Conservation (phyloP, 805 yeast species). For the Sugiyamaella chiloensis region DNA sequence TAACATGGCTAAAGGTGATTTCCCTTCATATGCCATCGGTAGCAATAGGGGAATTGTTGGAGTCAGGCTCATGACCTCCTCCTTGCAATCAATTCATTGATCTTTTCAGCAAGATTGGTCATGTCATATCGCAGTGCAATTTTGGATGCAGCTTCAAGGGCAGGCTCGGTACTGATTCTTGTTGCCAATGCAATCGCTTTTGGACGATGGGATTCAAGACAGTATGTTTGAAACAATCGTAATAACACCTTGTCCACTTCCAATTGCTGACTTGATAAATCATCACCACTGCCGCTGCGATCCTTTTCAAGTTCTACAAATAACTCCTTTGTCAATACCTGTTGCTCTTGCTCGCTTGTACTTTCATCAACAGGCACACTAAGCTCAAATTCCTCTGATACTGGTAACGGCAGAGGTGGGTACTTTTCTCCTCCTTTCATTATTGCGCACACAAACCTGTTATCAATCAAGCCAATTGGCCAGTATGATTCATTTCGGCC, state of each 20-base stretch:
- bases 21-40: too few relatives aligned
- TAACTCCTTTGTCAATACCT: constrained; percentile 27
- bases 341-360: constrained; percentile 23
- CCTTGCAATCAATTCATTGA: constrained; percentile 38
- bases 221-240: constrained; percentile 68
- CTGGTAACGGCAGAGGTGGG: constrained; percentile 81
- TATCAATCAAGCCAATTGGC: constrained; percentile 80
- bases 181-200: constrained; percentile 69
- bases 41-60: too few relatives aligned
- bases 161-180: constrained; percentile 71
- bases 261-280: constrained; percentile 48
- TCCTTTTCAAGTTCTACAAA: constrained; percentile 26
- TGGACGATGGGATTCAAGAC: constrained; percentile 59
- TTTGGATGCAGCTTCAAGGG: constrained; percentile 77
- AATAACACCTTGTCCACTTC: constrained; percentile 74
- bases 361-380: constrained; percentile 54
- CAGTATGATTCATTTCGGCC: constrained; percentile 66
- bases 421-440: constrained; percentile 62
- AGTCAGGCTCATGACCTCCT: too few relatives aligned
- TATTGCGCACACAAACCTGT: constrained; percentile 68
- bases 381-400: constrained; percentile 75
- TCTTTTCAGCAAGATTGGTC: constrained; percentile 49
- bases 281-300: constrained; percentile 31
- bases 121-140: constrained; percentile 74
- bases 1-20: too few relatives aligned